Percentiles rank a stretch among this genome's conserved stretches.
Evolutionary conservation across 805 yeast species (phyloP).

Genomic region (Yarrowia sp.): DNA sequence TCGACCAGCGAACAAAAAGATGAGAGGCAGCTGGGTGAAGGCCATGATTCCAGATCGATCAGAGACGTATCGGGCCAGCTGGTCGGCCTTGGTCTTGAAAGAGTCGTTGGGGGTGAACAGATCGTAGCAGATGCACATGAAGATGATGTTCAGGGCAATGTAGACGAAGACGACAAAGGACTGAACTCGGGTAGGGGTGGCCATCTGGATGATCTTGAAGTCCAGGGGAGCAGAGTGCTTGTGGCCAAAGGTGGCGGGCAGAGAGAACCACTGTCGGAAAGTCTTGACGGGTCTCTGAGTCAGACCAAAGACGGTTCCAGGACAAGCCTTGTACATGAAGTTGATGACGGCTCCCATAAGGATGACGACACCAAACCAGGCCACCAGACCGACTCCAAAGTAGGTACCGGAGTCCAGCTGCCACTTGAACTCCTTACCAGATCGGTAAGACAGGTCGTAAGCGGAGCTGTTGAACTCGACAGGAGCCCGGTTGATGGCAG

Average conservation of each 20-base stretch:
- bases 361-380: conserved; percentile 48
- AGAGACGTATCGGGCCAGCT: conserved; percentile 43
- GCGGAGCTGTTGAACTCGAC: conserved; percentile 26
- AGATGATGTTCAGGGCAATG: conserved; percentile 47
- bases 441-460: conserved; percentile 2
- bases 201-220: conserved; percentile 41
- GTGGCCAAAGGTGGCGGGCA: conserved; percentile 50
- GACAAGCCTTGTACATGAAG: conserved; percentile 41
- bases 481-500: conserved; percentile 30
- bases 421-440: conserved; percentile 19
- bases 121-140: conserved; percentile 43
- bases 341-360: conserved; percentile 44
- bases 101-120: conserved; percentile 19
- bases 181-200: conserved; percentile 56
- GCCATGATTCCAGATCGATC: conserved; percentile 44
- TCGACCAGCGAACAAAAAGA: conserved; percentile 63
- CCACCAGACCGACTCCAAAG: conserved; percentile 46
- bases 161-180: conserved; percentile 51
- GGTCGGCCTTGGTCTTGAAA: conserved; percentile 45
- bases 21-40: conserved; percentile 46
- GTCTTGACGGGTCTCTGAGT: conserved; percentile 35
- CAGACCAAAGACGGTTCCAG: conserved; percentile 13
- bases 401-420: conserved; percentile 36
- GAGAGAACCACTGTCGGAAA: conserved; percentile 46
- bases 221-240: conserved; percentile 47